phyloP scores from a whole-genome alignment of 2,329 filamentous ascomycete genomes.

The Colletotrichum karsti region DNA sequence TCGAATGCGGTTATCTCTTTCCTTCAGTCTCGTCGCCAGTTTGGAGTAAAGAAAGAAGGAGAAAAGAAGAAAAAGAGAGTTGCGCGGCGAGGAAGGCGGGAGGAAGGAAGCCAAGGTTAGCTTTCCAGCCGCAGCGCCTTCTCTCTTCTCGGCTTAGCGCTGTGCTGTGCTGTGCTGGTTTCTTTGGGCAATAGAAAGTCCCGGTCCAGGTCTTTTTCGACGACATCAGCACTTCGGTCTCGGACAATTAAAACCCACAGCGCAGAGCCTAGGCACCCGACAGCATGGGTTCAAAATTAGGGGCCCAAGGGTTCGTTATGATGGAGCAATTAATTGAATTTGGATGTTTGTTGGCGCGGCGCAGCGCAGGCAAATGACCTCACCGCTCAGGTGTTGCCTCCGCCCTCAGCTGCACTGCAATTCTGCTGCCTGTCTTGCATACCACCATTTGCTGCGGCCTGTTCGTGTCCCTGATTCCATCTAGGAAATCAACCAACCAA shows the following conservation, averaged over 20 bases:
- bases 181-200: neutral
- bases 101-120: neutral
- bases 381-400: neutral
- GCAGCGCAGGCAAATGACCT: neutral
- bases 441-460: neutral
- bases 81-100: neutral
- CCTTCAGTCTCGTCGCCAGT: neutral
- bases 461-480: neutral
- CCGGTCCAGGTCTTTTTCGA: no score
- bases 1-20: neutral
- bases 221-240: no score
- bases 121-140: slow-evolving; percentile 1
- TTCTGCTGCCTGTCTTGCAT: neutral
- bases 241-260: neutral
- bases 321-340: neutral
- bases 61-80: neutral
- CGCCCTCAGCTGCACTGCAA: neutral
- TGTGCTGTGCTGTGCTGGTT: no score
- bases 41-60: neutral
- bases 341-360: neutral
- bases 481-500: no score
- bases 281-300: neutral
- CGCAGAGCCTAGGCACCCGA: neutral
- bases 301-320: neutral
- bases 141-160: neutral